Evolutionary conservation across 2,329 filamentous ascomycete species (phyloP), one percentile per base, ranked within the genome.

Genomic region (Aspergillus ibericus): DNA sequence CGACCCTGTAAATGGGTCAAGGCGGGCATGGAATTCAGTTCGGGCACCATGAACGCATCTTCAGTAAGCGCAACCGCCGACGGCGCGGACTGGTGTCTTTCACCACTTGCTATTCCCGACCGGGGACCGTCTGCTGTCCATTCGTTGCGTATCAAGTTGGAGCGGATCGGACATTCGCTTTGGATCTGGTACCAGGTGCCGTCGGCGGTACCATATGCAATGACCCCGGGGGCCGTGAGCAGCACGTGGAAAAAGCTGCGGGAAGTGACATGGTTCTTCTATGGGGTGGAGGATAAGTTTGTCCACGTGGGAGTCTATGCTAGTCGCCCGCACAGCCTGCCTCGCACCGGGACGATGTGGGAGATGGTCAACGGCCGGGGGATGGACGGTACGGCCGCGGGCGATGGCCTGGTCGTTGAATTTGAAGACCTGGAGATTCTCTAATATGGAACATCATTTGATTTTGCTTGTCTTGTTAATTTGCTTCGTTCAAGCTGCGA

Each of bases 251-350:
- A 81, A 72, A 85, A 85, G 69, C 69, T 85, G 64, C 70, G 83
- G 5, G 83, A 86, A 70, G 81, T 86, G 27, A 84, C 82, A n/a
- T 85, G 82, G 78, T 86, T 86, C 70, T 86, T 86, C 67, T 84
- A 81, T 71, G 82, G 82, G 7, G 80, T 84, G 12, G 83, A 85
- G 62, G 82, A 84, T 62, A 86, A 86, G 67, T 81, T 77, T 25
- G 77, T 85, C 20, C 77, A 83, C 63, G 82, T 86, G 22, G 83
- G 83, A 2, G 83, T 84, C 38, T 86, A 86, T 74, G 83, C 83
- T 25, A 82, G 79, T 66, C 77, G 83, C 27, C 83, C 83, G 53
- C 80, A 81, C 46, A 82, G 79, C 65, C 73, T 83, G 59, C 67
- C 69, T 42, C 70, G 72, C 55, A 71, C 70, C 9, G 68, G 67